phyloP scores from a whole-genome alignment of 345 rosid species.

The Chamaenerion angustifolium region DNA sequence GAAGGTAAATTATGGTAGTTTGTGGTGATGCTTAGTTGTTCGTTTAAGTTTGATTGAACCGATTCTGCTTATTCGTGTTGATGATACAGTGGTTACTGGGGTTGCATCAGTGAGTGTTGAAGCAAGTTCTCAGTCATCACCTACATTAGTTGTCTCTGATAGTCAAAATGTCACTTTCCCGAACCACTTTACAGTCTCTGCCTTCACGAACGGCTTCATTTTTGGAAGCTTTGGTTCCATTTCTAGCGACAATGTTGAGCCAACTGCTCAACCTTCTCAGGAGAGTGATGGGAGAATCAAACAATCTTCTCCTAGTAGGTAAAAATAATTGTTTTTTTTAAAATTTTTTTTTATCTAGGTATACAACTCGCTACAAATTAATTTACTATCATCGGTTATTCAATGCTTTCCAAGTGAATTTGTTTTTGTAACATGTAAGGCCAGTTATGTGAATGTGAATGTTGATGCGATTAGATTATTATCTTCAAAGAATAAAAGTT shows the following conservation, averaged over 20 bases:
- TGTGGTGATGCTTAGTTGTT: not conserved
- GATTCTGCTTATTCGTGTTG: conserved; percentile 8
- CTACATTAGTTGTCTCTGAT: too few relatives aligned
- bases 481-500: too few relatives aligned
- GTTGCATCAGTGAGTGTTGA: conserved; percentile 13
- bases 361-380: not conserved
- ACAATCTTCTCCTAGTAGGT: conserved; percentile 2
- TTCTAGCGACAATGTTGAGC: conserved; percentile 19
- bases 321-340: not conserved
- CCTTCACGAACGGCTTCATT: conserved; percentile 51
- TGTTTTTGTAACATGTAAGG: too few relatives aligned
- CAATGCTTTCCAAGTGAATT: too few relatives aligned
- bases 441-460: too few relatives aligned
- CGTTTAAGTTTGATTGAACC: not conserved
- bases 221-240: conserved; percentile 74
- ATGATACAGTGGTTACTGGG: conserved; percentile 21
- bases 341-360: not conserved
- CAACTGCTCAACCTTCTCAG: conserved; percentile 24
- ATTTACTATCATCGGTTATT: not conserved
- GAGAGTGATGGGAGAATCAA: conserved; percentile 5
- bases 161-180: conserved; percentile 14
- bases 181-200: conserved; percentile 4
- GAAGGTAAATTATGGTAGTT: conserved; percentile 22
- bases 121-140: not conserved
- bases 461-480: too few relatives aligned